A percentile compares a stretch with the other conserved stretches of the same genome.
phyloP scores from a whole-genome alignment of 768 basidiomycete species.

The Trametes villosa region DNA sequence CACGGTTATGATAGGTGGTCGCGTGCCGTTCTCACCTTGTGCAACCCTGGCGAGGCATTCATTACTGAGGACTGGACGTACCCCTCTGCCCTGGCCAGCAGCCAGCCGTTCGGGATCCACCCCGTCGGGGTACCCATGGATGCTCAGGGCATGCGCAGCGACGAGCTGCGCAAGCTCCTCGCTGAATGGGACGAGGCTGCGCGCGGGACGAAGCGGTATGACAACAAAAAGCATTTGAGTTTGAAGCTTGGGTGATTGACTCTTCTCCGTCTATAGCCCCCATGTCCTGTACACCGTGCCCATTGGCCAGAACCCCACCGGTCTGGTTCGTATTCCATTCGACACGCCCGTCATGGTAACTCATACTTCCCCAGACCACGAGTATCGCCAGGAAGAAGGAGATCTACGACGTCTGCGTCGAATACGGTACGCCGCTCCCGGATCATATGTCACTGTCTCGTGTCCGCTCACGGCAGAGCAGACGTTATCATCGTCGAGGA shows the following conservation, averaged over 20 bases:
- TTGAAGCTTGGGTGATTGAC: neutral
- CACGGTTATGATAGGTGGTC: slow-evolving; percentile 46
- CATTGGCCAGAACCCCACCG: slow-evolving; percentile 86
- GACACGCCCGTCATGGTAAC: neutral
- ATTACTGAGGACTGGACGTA: slow-evolving; percentile 78
- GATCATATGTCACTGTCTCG: neutral
- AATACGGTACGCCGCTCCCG: slow-evolving; percentile 58
- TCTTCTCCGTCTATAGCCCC: slow-evolving; percentile 48
- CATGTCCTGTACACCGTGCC: slow-evolving; percentile 78
- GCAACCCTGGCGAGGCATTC: slow-evolving; percentile 66
- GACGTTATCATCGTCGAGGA: slow-evolving; percentile 84
- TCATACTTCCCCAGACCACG: slow-evolving; percentile 55
- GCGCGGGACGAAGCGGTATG: slow-evolving; percentile 59
- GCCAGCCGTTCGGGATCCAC: slow-evolving; percentile 45
- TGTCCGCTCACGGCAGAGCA: slow-evolving; percentile 30
- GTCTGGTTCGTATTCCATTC: slow-evolving; percentile 50
- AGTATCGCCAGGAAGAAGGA: slow-evolving; percentile 65
- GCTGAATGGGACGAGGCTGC: slow-evolving; percentile 65
- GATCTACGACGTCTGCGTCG: slow-evolving; percentile 82
- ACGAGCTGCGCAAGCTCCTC: slow-evolving; percentile 61
- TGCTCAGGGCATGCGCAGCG: slow-evolving; percentile 67
- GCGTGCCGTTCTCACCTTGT: slow-evolving; percentile 61
- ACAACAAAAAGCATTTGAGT: neutral
- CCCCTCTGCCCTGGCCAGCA: slow-evolving; percentile 52
- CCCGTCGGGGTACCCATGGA: slow-evolving; percentile 70